phyloP scores from a whole-genome alignment of 805 yeast species.

The Kurtzmaniella cleridarum region DNA sequence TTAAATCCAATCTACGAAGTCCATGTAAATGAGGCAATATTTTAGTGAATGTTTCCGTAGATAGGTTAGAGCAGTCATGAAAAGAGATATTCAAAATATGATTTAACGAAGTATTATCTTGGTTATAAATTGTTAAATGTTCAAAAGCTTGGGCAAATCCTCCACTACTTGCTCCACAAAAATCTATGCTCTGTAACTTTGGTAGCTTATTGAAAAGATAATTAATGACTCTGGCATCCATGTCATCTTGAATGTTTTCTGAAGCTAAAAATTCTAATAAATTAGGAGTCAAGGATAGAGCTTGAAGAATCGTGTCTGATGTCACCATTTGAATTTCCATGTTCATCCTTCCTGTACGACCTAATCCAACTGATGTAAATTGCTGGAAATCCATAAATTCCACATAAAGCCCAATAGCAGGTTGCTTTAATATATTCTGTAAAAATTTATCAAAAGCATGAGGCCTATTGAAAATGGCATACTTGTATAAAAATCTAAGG shows the following conservation, averaged over 20 bases:
- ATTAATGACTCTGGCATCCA: constrained; percentile 55
- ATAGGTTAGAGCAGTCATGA: constrained; percentile 82
- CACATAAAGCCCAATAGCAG: constrained; percentile 54
- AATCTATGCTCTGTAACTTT: constrained; percentile 66
- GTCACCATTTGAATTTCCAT: constrained; percentile 90
- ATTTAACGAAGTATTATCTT: constrained; percentile 9
- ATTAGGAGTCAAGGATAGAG: constrained; percentile 59
- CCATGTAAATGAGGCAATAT: constrained; percentile 53
- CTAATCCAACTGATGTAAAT: constrained; percentile 84
- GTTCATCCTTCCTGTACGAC: constrained; percentile 86
- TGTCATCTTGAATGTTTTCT: constrained; percentile 81
- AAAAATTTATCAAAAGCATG: constrained; percentile 71
- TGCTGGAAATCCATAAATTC: constrained; percentile 81
- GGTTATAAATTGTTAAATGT: constrained; percentile 23
- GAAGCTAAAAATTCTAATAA: constrained; percentile 75
- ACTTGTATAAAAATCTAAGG: constrained; percentile 54
- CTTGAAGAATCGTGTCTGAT: constrained; percentile 58
- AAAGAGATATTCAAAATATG: constrained; percentile 52
- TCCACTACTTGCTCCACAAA: constrained; percentile 79
- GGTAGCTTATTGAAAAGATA: constrained; percentile 50
- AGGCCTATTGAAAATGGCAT: constrained; percentile 73
- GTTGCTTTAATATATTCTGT: constrained; percentile 41
- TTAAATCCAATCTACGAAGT: constrained; percentile 67
- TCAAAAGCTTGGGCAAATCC: constrained; percentile 57
- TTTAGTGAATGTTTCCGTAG: constrained; percentile 48